Conservation (phyloP, 768 basidiomycete species). For the Kwoniella heveanensis region DNA sequence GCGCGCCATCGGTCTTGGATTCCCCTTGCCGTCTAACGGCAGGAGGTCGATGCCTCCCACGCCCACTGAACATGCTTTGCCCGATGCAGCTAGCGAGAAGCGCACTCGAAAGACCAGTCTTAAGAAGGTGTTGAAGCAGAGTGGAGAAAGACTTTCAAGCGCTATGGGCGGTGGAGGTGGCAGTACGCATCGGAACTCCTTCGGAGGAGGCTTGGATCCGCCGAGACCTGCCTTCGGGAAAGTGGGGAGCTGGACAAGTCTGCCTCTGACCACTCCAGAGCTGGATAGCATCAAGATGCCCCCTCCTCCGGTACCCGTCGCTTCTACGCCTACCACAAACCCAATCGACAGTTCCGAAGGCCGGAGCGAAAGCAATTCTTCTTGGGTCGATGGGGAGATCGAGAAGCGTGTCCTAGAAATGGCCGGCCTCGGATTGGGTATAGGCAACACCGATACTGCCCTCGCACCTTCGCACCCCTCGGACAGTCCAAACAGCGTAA, state of each 20-base stretch:
- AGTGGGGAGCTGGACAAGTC: constrained; percentile 19
- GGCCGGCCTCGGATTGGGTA: constrained; percentile 75
- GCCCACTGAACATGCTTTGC: constrained; percentile 2
- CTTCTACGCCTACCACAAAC: constrained; percentile 8
- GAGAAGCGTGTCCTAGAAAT: constrained; percentile 80
- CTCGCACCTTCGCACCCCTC: neutral
- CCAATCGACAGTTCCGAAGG: neutral
- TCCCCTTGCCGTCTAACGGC: constrained; percentile 18
- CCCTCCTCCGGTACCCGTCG: constrained; percentile 7
- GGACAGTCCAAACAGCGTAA: constrained; percentile 11
- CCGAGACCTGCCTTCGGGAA: constrained; percentile 28
- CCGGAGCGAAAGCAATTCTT: neutral
- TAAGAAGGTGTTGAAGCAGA: constrained; percentile 41
- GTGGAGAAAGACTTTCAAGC: constrained; percentile 34
- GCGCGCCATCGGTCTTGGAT: constrained; percentile 26
- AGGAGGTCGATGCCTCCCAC: constrained; percentile 35
- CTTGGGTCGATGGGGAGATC: constrained; percentile 47
- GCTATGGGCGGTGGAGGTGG: constrained; percentile 25
- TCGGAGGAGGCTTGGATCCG: constrained; percentile 25
- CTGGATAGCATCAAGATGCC: constrained; percentile 11
- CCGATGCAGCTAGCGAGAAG: constrained; percentile 10
- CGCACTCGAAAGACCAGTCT: constrained; percentile 43
- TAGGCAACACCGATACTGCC: neutral
- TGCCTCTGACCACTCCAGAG: constrained; percentile 17
- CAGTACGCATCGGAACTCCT: constrained; percentile 13